A percentile compares a stretch with the other conserved stretches of the same genome.
Evolutionary conservation across 768 basidiomycete species (phyloP).

Genomic region (Mycena crocata): DNA sequence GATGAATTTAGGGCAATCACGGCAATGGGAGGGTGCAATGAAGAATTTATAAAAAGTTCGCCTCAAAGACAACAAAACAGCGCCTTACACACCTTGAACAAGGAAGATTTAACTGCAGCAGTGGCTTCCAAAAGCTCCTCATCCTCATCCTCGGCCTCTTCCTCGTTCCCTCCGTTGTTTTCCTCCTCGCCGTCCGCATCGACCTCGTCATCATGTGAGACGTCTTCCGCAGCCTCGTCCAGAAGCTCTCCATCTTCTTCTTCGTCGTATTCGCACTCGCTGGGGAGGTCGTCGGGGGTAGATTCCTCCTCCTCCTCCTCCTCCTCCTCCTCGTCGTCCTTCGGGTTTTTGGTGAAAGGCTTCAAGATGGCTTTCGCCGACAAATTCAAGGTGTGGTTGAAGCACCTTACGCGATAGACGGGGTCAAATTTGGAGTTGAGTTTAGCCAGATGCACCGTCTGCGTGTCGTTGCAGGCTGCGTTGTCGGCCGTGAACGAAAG

Average conservation of each 20-base stretch:
- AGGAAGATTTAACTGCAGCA: background rate
- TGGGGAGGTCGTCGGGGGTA: too few relatives aligned
- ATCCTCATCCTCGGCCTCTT: background rate
- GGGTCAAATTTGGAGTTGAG: background rate
- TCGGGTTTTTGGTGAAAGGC: background rate
- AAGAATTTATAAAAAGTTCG: too few relatives aligned
- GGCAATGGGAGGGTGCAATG: too few relatives aligned
- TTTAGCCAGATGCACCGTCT: background rate
- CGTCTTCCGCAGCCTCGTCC: background rate
- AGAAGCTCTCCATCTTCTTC: background rate
- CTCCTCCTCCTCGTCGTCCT: background rate
- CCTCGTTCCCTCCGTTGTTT: background rate
- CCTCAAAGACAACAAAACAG: background rate
- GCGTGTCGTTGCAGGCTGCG: slow-evolving; percentile 25
- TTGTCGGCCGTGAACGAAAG: slow-evolving; percentile 22
- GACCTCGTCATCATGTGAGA: too few relatives aligned
- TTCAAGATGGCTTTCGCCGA: slow-evolving; percentile 8
- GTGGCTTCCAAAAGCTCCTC: slow-evolving; percentile 2
- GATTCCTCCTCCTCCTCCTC: slow-evolving; percentile 1
- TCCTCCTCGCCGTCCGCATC: background rate
- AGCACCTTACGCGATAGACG: slow-evolving; percentile 16
- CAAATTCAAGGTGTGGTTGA: slow-evolving; percentile 23
- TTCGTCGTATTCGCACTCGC: background rate
- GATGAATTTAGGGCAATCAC: too few relatives aligned
- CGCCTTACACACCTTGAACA: background rate